Percentiles rank a stretch among this genome's conserved stretches.
Conservation (phyloP, 768 basidiomycete genomes). For the Xerocomus potaroensis region DNA sequence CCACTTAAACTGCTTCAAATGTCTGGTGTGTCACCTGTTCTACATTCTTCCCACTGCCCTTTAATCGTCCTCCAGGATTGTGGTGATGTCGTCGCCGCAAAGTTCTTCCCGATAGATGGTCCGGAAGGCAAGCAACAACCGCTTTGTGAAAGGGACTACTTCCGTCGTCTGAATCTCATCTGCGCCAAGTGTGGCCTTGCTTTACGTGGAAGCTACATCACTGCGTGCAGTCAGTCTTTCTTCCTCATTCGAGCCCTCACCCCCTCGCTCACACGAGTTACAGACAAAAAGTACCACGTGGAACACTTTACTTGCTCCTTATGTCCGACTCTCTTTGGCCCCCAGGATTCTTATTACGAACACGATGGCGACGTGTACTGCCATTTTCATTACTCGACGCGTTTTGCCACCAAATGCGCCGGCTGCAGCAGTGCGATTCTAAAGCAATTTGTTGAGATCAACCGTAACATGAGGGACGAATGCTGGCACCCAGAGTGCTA, state of each 20-base stretch:
- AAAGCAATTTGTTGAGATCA: conserved; percentile 99
- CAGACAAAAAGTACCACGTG: conserved; percentile 98
- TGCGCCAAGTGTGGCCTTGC: conserved; percentile 96
- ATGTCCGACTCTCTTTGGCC: conserved; percentile 93
- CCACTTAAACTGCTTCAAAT: conserved; percentile 98
- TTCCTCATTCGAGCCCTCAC: background rate
- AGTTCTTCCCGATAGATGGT: conserved; percentile 98
- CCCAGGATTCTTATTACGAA: conserved; percentile 98
- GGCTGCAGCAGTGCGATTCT: conserved; percentile 96
- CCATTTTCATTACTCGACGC: conserved; percentile 98
- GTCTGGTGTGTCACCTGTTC: conserved; percentile 62
- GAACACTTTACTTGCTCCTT: conserved; percentile 99
- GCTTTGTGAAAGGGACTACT: conserved; percentile 98
- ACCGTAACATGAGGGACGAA: conserved; percentile 95
- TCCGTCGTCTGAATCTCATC: conserved; percentile 90
- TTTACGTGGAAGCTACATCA: conserved; percentile 95
- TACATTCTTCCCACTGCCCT: background rate
- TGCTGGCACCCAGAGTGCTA: conserved; percentile 99
- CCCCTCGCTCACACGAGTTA: conserved; percentile 13
- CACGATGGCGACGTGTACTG: conserved; percentile 98
- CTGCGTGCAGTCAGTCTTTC: conserved; percentile 83
- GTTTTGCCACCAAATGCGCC: conserved; percentile 97
- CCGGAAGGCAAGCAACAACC: conserved; percentile 85
- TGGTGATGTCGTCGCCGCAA: conserved; percentile 91
- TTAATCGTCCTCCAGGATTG: conserved; percentile 66